phyloP scores from a whole-genome alignment of 208 protist genomes.

The Leishmania aethiopica region DNA sequence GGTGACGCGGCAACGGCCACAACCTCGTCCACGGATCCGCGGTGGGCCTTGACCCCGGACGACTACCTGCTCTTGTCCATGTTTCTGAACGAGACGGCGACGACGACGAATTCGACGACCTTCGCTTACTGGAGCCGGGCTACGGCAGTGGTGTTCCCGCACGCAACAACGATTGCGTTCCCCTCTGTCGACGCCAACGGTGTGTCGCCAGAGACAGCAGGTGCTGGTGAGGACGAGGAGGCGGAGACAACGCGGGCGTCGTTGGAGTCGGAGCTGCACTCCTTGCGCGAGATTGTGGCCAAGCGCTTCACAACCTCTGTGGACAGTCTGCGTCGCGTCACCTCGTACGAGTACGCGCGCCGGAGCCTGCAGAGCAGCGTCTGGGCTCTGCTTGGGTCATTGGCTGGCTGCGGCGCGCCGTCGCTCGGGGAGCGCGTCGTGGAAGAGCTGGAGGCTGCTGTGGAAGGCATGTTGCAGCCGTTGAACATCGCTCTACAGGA shows the following conservation, averaged over 20 bases:
- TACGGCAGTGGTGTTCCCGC: conserved; percentile 34
- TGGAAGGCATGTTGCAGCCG: conserved; percentile 45
- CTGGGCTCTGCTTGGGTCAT: conserved; percentile 14
- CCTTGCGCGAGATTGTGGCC: conserved; percentile 42
- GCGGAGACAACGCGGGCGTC: conserved; percentile 29
- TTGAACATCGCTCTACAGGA: conserved; percentile 38
- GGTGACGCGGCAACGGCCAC: not conserved
- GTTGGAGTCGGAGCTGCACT: conserved; percentile 49
- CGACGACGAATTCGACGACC: conserved; percentile 27
- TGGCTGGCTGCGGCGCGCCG: not conserved
- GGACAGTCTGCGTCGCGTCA: conserved; percentile 18
- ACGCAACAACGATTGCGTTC: conserved; percentile 30
- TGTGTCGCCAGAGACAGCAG: not conserved
- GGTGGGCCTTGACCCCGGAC: conserved; percentile 30
- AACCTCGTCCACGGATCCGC: not conserved
- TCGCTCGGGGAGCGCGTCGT: conserved; percentile 15
- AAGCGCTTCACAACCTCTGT: conserved; percentile 44
- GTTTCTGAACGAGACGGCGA: conserved; percentile 70
- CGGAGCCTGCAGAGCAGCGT: conserved; percentile 14
- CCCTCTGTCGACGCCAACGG: not conserved
- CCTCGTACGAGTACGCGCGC: conserved; percentile 24
- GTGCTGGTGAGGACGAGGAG: conserved; percentile 12
- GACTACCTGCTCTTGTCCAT: conserved; percentile 61
- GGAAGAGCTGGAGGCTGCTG: conserved; percentile 25
- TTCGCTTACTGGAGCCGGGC: conserved; percentile 36